Conservation (phyloP, 2,329 filamentous ascomycete species). For the Penicillium brasilianum region DNA sequence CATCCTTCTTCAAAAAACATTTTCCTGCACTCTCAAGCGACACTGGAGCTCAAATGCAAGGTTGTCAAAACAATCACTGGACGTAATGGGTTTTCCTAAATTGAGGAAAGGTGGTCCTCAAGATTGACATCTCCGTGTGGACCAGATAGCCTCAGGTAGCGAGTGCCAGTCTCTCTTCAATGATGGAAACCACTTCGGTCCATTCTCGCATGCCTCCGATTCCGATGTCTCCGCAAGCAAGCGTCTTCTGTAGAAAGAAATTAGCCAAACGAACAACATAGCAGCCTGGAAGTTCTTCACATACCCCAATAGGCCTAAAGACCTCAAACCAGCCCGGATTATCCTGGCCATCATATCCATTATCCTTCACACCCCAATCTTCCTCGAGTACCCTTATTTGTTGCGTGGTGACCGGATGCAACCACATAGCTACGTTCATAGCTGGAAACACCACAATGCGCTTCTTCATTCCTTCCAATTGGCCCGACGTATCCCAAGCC, state of each 20-base stretch:
- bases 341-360: constrained; percentile 51
- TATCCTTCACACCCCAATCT: constrained; percentile 69
- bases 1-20: too few species aligned
- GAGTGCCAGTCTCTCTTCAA: constrained; percentile 55
- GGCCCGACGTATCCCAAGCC: constrained; percentile 82
- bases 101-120: too few species aligned
- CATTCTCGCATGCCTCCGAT: constrained; percentile 83
- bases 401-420: constrained; percentile 76
- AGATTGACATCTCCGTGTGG: not conserved
- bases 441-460: constrained; percentile 76
- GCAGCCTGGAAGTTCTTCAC: not conserved
- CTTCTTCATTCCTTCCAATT: constrained; percentile 62
- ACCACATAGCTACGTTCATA: constrained; percentile 93
- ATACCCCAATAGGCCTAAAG: constrained; percentile 63
- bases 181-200: constrained; percentile 70
- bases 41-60: too few species aligned
- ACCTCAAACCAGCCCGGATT: constrained; percentile 69
- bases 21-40: too few species aligned
- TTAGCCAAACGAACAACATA: not conserved
- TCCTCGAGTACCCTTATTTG: constrained; percentile 73
- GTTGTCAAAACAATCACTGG: too few species aligned
- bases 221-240: constrained; percentile 86
- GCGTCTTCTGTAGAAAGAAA: constrained; percentile 61
- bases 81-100: too few species aligned
- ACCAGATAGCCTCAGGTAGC: not conserved